These are phyloP conservation scores for Austropuccinia psidii DNA, from an alignment of 1,284 basidiomycete species.

Conservation along the genomic window DNA sequence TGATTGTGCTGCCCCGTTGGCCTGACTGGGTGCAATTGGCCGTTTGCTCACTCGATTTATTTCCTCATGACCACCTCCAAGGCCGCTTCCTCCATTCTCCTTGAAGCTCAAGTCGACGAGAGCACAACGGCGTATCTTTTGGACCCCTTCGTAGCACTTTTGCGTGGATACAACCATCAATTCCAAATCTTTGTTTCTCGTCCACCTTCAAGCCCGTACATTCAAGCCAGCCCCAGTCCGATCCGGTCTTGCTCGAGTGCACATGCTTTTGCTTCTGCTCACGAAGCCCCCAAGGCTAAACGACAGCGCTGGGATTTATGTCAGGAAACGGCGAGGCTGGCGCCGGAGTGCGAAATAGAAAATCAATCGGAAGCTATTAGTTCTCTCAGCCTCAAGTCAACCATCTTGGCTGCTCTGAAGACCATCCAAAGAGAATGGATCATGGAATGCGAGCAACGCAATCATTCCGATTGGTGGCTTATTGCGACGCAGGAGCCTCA, in stretches of 20 bases:
- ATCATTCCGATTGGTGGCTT: slow-evolving; percentile 34
- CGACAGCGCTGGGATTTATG: not conserved
- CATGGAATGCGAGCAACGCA: not conserved
- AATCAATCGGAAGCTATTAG: slow-evolving; percentile 9
- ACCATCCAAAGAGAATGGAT: slow-evolving; percentile 15
- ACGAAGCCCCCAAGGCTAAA: not conserved
- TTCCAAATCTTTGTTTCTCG: not conserved
- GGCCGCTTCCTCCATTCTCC: slow-evolving; percentile 19
- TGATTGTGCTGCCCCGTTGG: too few species aligned
- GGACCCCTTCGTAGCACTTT: slow-evolving; percentile 29
- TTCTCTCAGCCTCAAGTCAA: slow-evolving; percentile 7
- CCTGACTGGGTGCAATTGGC: too few species aligned
- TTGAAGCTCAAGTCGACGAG: slow-evolving; percentile 5
- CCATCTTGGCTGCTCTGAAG: slow-evolving; percentile 4
- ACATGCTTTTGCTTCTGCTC: not conserved
- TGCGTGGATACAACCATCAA: slow-evolving; percentile 11
- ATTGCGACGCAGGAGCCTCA: not conserved
- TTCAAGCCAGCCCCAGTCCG: not conserved
- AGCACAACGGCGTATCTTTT: slow-evolving; percentile 3
- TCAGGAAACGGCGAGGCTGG: not conserved
- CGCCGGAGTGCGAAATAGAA: not conserved
- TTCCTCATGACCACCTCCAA: too few species aligned
- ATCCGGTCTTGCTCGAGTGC: not conserved
- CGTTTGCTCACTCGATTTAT: too few species aligned
- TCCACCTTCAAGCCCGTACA: slow-evolving; percentile 15